Evolutionary conservation across 108 stramenopile genomes (phyloP), one percentile per base, ranked within the genome.

Genomic region (Nitzschia putrida): DNA sequence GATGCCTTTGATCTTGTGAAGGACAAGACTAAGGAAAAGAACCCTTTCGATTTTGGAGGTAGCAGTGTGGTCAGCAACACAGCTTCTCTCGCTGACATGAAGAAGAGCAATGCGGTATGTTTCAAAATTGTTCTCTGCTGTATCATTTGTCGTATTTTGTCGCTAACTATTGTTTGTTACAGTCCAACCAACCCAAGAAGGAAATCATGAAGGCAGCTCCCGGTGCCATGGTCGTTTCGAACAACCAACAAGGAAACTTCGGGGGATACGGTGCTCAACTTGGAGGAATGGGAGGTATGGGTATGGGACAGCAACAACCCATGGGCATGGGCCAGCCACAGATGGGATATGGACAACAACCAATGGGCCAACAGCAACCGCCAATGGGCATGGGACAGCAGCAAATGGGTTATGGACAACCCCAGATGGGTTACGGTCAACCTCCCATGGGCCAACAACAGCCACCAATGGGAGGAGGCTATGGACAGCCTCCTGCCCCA

Each of bases 71-170:
- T 34, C 18, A 26, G 45, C 88, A 45, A 79, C 76, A 61, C 69
- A 66, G 52, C 53, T 29, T 84, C 94, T 3, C 71, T 97, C 22
- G 77, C 92, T 16, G 88, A 91, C 68, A 91, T 95, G 53, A 87
- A 83, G 66, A 87, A 87, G 23, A 55, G 70, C 69, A 1, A n/a
- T 64, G 42, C 43, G 24, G 64, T 75, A 82, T 53, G 53, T 54
- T 40, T 53, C 22, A 20, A 12, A 21, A 39, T 5, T 44, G 25
- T n/a, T n/a, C n/a, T n/a, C n/a, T 16, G 55, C 73, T 25, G 57
- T 71, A 61, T 76, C 70, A 45, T 76, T 79, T 6, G 73, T 77
- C 65, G 71, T 71, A 50, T 66, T 2, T 18, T 49, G n/a, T 18
- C 4, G 47, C 47, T 78, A 39, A 63, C 69, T 47, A 58, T 66